phyloP scores from a whole-genome alignment of 192 early-diverging fungal genomes.

The Gryganskiella cystojenkinii region DNA sequence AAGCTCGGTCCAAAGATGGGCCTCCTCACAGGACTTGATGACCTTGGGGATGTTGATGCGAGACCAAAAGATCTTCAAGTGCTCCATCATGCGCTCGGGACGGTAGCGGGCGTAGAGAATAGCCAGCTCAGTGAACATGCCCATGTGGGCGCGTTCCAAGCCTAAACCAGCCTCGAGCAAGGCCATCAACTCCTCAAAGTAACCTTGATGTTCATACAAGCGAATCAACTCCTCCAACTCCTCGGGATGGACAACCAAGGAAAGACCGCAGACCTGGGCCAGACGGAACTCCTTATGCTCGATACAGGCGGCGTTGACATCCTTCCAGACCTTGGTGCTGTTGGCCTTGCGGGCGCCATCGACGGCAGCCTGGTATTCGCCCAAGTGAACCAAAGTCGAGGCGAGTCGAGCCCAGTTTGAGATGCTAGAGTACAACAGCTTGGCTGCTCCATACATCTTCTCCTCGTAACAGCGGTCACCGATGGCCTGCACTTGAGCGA shows the following conservation, averaged over 20 bases:
- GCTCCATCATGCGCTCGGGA: conserved; percentile 96
- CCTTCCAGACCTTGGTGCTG: conserved; percentile 99
- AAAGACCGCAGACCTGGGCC: conserved; percentile 98
- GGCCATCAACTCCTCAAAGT: conserved; percentile 91
- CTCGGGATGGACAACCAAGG: conserved; percentile 97
- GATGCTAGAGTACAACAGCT: conserved; percentile 94
- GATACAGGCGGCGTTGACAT: conserved; percentile 97
- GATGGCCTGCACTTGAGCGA: conserved; percentile 92
- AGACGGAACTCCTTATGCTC: conserved; percentile 95
- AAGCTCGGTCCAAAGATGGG: conserved; percentile 96
- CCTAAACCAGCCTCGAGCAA: conserved; percentile 95
- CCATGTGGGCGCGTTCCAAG: conserved; percentile 99
- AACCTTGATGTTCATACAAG: conserved; percentile 88
- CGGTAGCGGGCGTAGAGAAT: conserved; percentile 98
- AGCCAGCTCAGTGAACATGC: conserved; percentile 99
- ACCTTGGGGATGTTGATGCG: conserved; percentile 99
- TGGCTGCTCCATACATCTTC: conserved; percentile 92
- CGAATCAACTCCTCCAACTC: conserved; percentile 92
- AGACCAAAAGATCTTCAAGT: conserved; percentile 96
- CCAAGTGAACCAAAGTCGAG: conserved; percentile 94
- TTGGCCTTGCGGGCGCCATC: conserved; percentile 99
- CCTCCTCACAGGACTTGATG: conserved; percentile 91
- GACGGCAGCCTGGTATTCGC: conserved; percentile 96
- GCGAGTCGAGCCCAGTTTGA: conserved; percentile 98
- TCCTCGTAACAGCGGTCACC: conserved; percentile 97